phyloP scores from a whole-genome alignment of 2,329 filamentous ascomycete genomes.

The Raffaelea ambrosiae region DNA sequence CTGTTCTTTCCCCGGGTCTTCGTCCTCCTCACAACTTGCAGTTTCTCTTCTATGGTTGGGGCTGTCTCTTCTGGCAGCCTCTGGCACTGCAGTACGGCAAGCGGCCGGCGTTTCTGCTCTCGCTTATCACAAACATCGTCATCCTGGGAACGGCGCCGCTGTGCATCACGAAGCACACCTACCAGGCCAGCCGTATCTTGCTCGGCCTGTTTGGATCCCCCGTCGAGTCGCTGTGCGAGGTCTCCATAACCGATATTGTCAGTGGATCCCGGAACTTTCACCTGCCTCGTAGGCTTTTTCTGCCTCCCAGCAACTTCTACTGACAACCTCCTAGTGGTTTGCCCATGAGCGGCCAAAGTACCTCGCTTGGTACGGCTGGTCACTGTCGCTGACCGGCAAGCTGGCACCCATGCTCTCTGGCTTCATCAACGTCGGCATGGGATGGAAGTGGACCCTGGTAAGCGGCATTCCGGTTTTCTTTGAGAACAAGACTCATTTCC shows the following conservation, averaged over 20 bases:
- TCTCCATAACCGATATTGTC: constrained; percentile 16
- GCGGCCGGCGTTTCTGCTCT: constrained; percentile 21
- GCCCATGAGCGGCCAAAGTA: constrained; percentile 21
- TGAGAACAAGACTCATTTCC: not conserved
- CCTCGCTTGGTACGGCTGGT: constrained; percentile 32
- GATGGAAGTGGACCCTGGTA: constrained; percentile 36
- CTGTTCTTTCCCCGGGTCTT: not conserved
- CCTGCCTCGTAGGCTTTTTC: no score
- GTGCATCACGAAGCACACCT: constrained; percentile 17
- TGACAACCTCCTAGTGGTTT: constrained; percentile 9
- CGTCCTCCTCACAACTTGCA: constrained; percentile 8
- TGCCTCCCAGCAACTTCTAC: not conserved
- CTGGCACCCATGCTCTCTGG: constrained; percentile 39
- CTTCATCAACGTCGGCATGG: constrained; percentile 37
- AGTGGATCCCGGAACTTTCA: no score
- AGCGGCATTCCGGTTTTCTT: no score
- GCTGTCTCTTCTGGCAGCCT: constrained; percentile 23
- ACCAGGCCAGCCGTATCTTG: constrained; percentile 20
- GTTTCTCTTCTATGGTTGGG: constrained; percentile 27
- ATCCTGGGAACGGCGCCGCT: constrained; percentile 20
- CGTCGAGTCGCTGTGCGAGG: constrained; percentile 36
- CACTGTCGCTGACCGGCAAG: constrained; percentile 33
- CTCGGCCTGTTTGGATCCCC: constrained; percentile 34
- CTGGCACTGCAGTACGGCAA: constrained; percentile 23
- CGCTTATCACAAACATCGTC: constrained; percentile 16